phyloP scores from a whole-genome alignment of 768 basidiomycete species.

The Daedaleopsis sinensis region DNA sequence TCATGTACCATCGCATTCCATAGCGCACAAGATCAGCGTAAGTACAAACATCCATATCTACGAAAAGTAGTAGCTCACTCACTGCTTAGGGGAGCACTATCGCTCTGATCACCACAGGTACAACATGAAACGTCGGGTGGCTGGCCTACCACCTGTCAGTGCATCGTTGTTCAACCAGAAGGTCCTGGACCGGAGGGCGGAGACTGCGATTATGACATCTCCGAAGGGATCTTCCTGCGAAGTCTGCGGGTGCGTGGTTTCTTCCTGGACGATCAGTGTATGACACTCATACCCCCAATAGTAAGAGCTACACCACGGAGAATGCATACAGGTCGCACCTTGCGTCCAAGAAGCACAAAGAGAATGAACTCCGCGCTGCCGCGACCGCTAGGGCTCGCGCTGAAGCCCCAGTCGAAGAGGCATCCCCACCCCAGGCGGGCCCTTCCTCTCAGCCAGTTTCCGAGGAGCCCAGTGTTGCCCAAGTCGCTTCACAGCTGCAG shows the following conservation, averaged over 20 bases:
- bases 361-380: conserved; percentile 61
- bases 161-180: conserved; percentile 83
- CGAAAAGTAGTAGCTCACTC: neutral
- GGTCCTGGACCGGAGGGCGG: conserved; percentile 74
- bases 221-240: conserved; percentile 66
- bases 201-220: conserved; percentile 71
- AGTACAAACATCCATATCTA: conserved; percentile 24
- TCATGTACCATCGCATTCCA: conserved; percentile 90
- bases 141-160: conserved; percentile 84
- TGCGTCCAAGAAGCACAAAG: conserved; percentile 87
- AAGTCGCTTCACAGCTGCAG: conserved; percentile 6
- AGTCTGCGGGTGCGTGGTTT: conserved; percentile 71
- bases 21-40: conserved; percentile 82
- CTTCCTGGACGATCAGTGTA: conserved; percentile 1
- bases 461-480: conserved; percentile 2
- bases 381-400: conserved; percentile 23
- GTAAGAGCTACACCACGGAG: conserved; percentile 87
- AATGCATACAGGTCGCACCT: conserved; percentile 90
- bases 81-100: conserved; percentile 74
- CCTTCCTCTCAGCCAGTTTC: conserved; percentile 2
- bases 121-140: conserved; percentile 97
- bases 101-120: conserved; percentile 95
- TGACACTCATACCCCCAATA: conserved; percentile 32
- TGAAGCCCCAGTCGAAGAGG: neutral
- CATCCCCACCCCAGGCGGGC: neutral